Percentiles rank a stretch among this genome's conserved stretches.
Evolutionary conservation across 129 eudicot species (phyloP).

Genomic region (Artemisia argyi): DNA sequence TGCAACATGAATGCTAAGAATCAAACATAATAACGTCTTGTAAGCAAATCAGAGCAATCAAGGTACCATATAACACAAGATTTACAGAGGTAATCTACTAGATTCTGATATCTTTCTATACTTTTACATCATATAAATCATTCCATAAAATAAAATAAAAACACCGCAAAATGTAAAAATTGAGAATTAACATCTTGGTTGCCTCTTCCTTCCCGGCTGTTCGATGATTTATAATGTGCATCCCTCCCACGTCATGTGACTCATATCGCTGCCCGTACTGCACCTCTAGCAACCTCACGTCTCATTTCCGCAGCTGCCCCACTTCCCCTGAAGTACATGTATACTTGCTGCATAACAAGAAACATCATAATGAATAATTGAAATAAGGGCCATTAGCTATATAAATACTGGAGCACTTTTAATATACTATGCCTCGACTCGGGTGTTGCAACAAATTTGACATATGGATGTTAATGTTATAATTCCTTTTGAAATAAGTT

Average conservation of each 20-base stretch:
- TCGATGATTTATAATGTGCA: slow-evolving; percentile 10
- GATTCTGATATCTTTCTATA: slow-evolving; percentile 22
- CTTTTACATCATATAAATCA: slow-evolving; percentile 21
- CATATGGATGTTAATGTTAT: no score
- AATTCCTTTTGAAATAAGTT: no score
- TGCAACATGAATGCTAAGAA: slow-evolving; percentile 11
- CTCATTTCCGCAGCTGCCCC: slow-evolving; percentile 90
- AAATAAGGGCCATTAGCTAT: not conserved
- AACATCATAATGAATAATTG: not conserved
- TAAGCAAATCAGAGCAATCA: slow-evolving; percentile 22
- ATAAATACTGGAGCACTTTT: no score
- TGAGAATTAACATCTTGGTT: slow-evolving; percentile 17
- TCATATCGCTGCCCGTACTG: slow-evolving; percentile 77
- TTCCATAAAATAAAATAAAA: slow-evolving; percentile 14
- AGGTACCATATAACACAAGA: slow-evolving; percentile 34
- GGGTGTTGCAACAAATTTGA: no score
- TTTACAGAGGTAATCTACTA: slow-evolving; percentile 34
- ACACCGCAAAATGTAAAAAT: slow-evolving; percentile 15
- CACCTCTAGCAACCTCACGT: slow-evolving; percentile 91
- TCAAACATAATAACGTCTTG: slow-evolving; percentile 6
- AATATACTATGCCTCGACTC: no score
- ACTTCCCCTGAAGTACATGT: slow-evolving; percentile 99
- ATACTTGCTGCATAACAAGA: slow-evolving; percentile 80
- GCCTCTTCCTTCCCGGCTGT: not conserved
- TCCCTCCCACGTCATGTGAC: slow-evolving; percentile 1